phyloP scores from a whole-genome alignment of 2,329 filamentous ascomycete genomes.

The Magnaporthales sp. region DNA sequence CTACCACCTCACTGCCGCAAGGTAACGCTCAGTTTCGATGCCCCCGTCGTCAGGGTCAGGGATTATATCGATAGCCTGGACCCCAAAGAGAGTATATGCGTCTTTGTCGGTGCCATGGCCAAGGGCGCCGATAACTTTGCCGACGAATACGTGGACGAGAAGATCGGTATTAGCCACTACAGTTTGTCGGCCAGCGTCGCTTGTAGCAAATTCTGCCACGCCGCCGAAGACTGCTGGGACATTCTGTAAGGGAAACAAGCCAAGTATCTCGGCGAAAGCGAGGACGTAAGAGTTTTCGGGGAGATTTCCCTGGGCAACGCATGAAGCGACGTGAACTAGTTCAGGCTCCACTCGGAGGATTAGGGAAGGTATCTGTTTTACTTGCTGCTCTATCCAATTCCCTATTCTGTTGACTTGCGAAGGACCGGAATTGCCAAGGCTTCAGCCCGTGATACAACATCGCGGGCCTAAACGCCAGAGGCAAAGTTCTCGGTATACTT shows the following conservation, averaged over 20 bases:
- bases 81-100: constrained; percentile 86
- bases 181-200: constrained; percentile 95
- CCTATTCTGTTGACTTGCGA: constrained; percentile 1
- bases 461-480: constrained; percentile 37
- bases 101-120: constrained; percentile 97
- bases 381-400: constrained; percentile 9
- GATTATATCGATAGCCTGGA: constrained; percentile 79
- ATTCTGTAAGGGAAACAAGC: constrained; percentile 55
- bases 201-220: constrained; percentile 99
- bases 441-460: constrained; percentile 65
- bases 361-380: neutral
- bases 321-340: neutral
- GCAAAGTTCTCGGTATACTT: constrained; percentile 33
- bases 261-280: neutral
- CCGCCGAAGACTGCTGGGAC: constrained; percentile 92
- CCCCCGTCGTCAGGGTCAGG: constrained; percentile 74
- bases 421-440: constrained; percentile 18
- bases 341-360: neutral
- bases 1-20: constrained; percentile 96
- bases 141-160: constrained; percentile 88
- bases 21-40: constrained; percentile 91
- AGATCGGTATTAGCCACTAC: constrained; percentile 97
- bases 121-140: constrained; percentile 95
- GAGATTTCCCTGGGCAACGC: neutral
- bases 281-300: neutral